Conservation (phyloP, 1,284 basidiomycete genomes). For the Pseudozyma tsukubaensis region DNA sequence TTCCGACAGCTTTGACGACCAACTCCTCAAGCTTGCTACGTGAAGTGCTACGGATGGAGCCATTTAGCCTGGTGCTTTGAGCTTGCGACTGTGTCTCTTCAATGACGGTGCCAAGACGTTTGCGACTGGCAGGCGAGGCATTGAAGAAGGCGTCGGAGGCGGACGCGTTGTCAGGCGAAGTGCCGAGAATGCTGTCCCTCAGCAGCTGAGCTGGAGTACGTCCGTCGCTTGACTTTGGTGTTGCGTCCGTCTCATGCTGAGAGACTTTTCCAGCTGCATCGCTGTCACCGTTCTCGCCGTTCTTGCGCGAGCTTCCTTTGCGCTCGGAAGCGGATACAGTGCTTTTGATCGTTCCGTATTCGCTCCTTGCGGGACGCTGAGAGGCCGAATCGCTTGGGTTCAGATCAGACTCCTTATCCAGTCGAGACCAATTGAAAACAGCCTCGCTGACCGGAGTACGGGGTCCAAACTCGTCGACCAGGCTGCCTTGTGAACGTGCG, state of each 20-base stretch:
- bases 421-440: slow-evolving; percentile 46
- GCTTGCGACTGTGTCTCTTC: slow-evolving; percentile 58
- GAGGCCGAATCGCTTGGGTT: slow-evolving; percentile 58
- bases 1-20: slow-evolving; percentile 17
- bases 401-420: slow-evolving; percentile 47
- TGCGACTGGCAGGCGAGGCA: slow-evolving; percentile 13
- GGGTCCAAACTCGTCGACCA: slow-evolving; percentile 55
- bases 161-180: slow-evolving; percentile 4
- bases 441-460: slow-evolving; percentile 52
- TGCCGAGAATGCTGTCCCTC: slow-evolving; percentile 39
- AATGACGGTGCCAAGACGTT: slow-evolving; percentile 53
- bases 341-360: slow-evolving; percentile 50
- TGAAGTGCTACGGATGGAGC: slow-evolving; percentile 35
- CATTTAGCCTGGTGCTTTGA: slow-evolving; percentile 42
- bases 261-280: neutral
- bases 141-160: slow-evolving; percentile 24
- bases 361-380: slow-evolving; percentile 55
- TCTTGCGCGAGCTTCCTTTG: slow-evolving; percentile 20
- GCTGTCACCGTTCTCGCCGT: slow-evolving; percentile 10
- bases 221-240: neutral
- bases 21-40: slow-evolving; percentile 33
- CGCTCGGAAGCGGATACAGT: slow-evolving; percentile 20
- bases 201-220: slow-evolving; percentile 49
- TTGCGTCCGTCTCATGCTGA: slow-evolving; percentile 1
- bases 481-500: slow-evolving; percentile 41